Evolutionary conservation across 441 rosid genomes (phyloP).

Genomic region (Aleurites moluccanus): DNA sequence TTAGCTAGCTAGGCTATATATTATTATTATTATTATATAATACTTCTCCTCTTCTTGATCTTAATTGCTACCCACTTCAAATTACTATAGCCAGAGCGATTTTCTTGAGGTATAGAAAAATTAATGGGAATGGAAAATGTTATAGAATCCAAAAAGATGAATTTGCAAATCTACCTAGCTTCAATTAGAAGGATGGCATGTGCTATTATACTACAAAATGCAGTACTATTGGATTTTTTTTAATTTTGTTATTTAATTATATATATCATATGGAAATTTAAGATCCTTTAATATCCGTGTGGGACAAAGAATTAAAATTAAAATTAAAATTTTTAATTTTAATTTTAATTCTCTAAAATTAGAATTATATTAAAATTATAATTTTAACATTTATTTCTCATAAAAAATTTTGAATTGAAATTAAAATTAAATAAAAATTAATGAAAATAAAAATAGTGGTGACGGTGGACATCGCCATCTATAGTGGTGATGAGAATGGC

Average conservation of each 20-base stretch:
- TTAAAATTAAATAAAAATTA: too few relatives aligned
- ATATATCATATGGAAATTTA: slow-evolving; percentile 12
- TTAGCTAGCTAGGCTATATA: background rate
- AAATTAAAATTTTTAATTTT: too few relatives aligned
- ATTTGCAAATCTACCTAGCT: slow-evolving; percentile 19
- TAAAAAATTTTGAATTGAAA: too few relatives aligned
- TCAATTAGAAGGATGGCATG: slow-evolving; percentile 22
- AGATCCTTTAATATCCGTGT: too few relatives aligned
- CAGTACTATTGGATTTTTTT: slow-evolving; percentile 4
- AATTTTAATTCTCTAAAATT: too few relatives aligned
- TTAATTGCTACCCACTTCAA: background rate
- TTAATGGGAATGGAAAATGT: background rate
- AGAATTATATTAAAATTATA: too few relatives aligned
- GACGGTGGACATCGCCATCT: too few relatives aligned
- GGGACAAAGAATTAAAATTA: too few relatives aligned
- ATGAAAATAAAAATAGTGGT: too few relatives aligned
- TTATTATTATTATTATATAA: background rate
- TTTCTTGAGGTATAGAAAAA: slow-evolving; percentile 11
- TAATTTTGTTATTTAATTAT: slow-evolving; percentile 12
- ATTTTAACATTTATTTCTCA: too few relatives aligned
- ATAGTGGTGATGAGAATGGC: too few relatives aligned
- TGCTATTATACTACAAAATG: slow-evolving; percentile 15
- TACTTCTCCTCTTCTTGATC: slow-evolving; percentile 18
- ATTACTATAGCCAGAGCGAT: background rate
- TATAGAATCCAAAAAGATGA: slow-evolving; percentile 22